These are phyloP conservation scores for Globisporangium abappressorium DNA, from an alignment of 352 stramenopile species.

Conservation along the genomic window DNA sequence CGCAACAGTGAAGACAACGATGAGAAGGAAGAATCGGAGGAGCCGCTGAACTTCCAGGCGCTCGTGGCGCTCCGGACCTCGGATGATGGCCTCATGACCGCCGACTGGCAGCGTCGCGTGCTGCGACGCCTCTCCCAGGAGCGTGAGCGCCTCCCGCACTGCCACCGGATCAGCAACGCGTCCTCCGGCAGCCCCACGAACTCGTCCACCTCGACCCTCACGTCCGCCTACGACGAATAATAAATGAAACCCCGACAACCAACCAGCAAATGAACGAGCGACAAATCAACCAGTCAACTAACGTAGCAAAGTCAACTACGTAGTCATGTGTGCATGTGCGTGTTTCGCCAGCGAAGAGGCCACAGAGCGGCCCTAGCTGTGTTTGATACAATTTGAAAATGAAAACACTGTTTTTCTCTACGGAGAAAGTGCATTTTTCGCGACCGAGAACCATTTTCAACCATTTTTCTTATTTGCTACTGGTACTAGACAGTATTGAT, in stretches of 20 bases:
- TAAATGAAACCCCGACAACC: not conserved
- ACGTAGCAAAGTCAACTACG: not conserved
- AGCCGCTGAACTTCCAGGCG: conserved; percentile 23
- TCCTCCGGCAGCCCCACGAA: conserved; percentile 15
- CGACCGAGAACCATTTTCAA: not conserved
- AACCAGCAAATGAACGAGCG: not conserved
- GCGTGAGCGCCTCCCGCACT: conserved; percentile 22
- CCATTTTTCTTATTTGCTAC: conserved; percentile 1
- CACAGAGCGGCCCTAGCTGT: not conserved
- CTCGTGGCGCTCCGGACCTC: conserved; percentile 27
- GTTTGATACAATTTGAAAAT: not conserved
- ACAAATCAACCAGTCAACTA: not conserved
- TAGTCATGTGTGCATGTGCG: not conserved
- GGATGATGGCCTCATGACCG: conserved; percentile 20
- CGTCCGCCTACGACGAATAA: conserved; percentile 16
- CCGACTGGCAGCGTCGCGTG: conserved; percentile 26
- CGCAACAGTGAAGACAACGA: not conserved
- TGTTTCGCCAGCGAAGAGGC: not conserved
- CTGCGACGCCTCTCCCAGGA: conserved; percentile 35
- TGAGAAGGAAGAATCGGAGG: not conserved
- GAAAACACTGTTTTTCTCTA: too few species aligned
- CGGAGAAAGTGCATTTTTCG: not conserved
- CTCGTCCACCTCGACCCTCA: conserved; percentile 35
- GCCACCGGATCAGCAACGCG: conserved; percentile 5
- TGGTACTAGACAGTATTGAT: not conserved